Percentiles rank a stretch among this genome's conserved stretches.
Conservation (phyloP, 2,329 filamentous ascomycete species). For the Venturia carpophila region DNA sequence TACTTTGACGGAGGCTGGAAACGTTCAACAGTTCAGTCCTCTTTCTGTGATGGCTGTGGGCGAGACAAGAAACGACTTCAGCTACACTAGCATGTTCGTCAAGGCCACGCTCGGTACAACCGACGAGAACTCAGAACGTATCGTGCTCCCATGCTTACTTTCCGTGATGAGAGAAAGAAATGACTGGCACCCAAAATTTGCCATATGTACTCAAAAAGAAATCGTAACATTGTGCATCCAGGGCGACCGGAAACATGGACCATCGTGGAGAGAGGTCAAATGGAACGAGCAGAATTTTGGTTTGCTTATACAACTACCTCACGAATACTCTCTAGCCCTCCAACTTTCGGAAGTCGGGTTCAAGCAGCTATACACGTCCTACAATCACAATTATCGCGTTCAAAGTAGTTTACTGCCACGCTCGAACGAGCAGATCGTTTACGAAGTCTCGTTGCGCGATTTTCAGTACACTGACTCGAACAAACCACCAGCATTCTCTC, state of each 20-base stretch:
- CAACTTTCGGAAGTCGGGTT: constrained; percentile 71
- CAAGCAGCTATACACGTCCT: constrained; percentile 70
- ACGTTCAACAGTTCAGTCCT: constrained; percentile 38
- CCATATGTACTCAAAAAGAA: constrained; percentile 72
- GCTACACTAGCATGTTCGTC: constrained; percentile 69
- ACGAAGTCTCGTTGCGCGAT: constrained; percentile 59
- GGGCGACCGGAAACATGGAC: constrained; percentile 56
- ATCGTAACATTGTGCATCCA: constrained; percentile 68
- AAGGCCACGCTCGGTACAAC: constrained; percentile 67
- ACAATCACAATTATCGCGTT: constrained; percentile 73
- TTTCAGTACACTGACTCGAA: constrained; percentile 76
- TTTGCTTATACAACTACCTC: constrained; percentile 62
- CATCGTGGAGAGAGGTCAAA: constrained; percentile 72
- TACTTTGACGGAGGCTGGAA: constrained; percentile 39
- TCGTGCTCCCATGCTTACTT: constrained; percentile 65
- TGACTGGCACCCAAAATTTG: constrained; percentile 61
- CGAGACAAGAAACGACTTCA: constrained; percentile 67
- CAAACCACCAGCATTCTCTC: constrained; percentile 65
- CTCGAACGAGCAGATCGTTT: constrained; percentile 61
- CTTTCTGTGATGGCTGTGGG: constrained; percentile 65
- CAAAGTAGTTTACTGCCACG: constrained; percentile 62
- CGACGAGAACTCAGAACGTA: constrained; percentile 58
- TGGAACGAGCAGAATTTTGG: constrained; percentile 64
- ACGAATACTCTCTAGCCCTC: constrained; percentile 65
- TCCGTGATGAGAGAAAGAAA: constrained; percentile 64